A percentile compares a stretch with the other conserved stretches of the same genome.
Conservation (phyloP, 306 rosid species). For the Medicago ruthenica region DNA sequence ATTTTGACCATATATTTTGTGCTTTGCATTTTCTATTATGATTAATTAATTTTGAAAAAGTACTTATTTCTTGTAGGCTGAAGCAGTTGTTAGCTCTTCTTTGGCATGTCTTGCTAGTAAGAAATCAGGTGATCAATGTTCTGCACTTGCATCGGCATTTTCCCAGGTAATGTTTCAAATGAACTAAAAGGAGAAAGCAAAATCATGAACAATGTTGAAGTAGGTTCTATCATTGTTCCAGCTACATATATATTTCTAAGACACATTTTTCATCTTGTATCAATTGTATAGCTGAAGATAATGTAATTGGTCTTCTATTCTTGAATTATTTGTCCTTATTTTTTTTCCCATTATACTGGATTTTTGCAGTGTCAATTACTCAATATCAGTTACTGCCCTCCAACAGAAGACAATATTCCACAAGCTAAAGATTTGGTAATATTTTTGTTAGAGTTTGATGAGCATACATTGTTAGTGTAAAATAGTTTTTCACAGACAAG, state of each 20-base stretch:
- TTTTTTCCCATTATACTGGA: not conserved
- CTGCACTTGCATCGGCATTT: slow-evolving; percentile 44
- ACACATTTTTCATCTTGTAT: slow-evolving; percentile 28
- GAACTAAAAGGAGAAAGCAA: not conserved
- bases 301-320: slow-evolving; percentile 32
- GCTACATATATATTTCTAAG: slow-evolving; percentile 5
- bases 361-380: slow-evolving; percentile 80
- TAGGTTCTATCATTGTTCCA: slow-evolving; percentile 20
- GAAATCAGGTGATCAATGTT: slow-evolving; percentile 53
- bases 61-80: slow-evolving; percentile 60
- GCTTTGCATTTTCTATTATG: slow-evolving; percentile 12
- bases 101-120: slow-evolving; percentile 63
- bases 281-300: not conserved
- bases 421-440: slow-evolving; percentile 78
- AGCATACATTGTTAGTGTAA: not conserved
- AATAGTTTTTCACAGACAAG: no score
- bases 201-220: slow-evolving; percentile 14
- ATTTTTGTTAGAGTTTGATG: not conserved
- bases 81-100: slow-evolving; percentile 73
- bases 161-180: slow-evolving; percentile 61
- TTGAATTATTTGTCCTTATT: not conserved
- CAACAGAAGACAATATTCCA: slow-evolving; percentile 69
- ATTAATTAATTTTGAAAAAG: slow-evolving; percentile 16
- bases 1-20: not conserved
- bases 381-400: slow-evolving; percentile 92